Evolutionary conservation across 495 filamentous ascomycete genomes (phyloP), one percentile per base, ranked within the genome.

Genomic region (Podospora tetraspora): DNA sequence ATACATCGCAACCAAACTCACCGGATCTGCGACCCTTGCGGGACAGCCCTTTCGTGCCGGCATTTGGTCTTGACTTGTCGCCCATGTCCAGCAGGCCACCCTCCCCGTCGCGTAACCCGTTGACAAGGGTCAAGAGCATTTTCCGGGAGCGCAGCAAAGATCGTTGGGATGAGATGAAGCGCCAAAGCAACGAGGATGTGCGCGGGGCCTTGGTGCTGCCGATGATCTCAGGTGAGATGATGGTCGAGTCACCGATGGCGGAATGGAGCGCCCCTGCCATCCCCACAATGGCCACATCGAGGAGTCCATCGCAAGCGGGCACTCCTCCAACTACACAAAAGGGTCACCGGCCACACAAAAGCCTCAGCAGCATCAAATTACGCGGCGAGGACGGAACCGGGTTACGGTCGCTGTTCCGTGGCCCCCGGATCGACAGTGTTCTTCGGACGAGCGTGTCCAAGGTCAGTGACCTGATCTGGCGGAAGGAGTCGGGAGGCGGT

Each of bases 141-240:
- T 82, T 84, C 69, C 79, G 81, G 6, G 82, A 84, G 59, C 81
- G 79, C 37, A 83, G 80, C 67, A 75, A 76, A 62, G 80, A 82
- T 16, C 78, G 76, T 3, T 57, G 67, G 19, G 37, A 62, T n/a
- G 78, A 81, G 1, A 59, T 60, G 13, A 67, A 62, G 23, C 27
- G 60, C 1, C 66, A 67, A 57, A 77, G 66, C 12, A 75, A 74
- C 7, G 76, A 79, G 4, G 74, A 56, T 16, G 37, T 23, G 16
- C 25, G 22, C 21, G 71, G 69, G 22, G 65, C 65, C n/a, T 43
- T 74, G 3, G n/a, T 73, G 7, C 70, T 73, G 34, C 68, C 64
- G 12, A 23, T 22, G 25, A 13, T 56, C 5, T 24, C 62, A 9
- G 57, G 43, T 1, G 75, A 78, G n/a, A 52, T 52, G 19, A 62